Evolutionary conservation across 2,329 filamentous ascomycete genomes (phyloP), one percentile per base, ranked within the genome.

Genomic region (Alternaria postmessia): DNA sequence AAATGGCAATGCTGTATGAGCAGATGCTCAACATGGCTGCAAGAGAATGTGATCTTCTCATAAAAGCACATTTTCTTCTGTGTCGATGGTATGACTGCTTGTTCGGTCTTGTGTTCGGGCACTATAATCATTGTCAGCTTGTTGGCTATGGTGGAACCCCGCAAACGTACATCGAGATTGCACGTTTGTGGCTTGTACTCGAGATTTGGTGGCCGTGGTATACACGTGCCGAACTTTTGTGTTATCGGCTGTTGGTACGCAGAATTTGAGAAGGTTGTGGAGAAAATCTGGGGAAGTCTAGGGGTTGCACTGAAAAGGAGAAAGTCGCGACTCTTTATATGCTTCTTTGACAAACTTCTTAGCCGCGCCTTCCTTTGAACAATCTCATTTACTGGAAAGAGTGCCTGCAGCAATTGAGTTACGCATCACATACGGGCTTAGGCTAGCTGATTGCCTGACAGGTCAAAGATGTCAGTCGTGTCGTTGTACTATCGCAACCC

Each of bases 1-100:
- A 88, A 88, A 78, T 93, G 91, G 77, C 91, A 94, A 77, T 92
- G 86, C 24, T 87, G 88, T 71, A 89, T 87, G 30, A 91, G 81
- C 20, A 87, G 85, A 26, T 84, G 78, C 16, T 81, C 79, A 5
- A 82, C 83, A 78, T 92, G 90, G 30, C 82, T 82, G 80, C 91
- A 94, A 22, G 71, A 32, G 74, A 90, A 93, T 61, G 86, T 76
- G 67, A 90, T 90, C 64, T 89, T 86, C 74, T 93, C 90, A 76
- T 82, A 92, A 73, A 90, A 86, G 68, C 89, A 92, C 89, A 92
- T 91, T 12, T 24, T n/a, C 20, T 3, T 1, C 11, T 14, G 8
- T 54, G 22, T 7, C 2, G 11, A 36, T 42, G 7, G 34, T 16
- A 18, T 20, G 28, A 8, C 11, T n/a, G 1, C 18, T 42, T 4